These are phyloP conservation scores for Rhodosorus marinus DNA, from an alignment of 23 red algal species.

Conservation along the genomic window DNA sequence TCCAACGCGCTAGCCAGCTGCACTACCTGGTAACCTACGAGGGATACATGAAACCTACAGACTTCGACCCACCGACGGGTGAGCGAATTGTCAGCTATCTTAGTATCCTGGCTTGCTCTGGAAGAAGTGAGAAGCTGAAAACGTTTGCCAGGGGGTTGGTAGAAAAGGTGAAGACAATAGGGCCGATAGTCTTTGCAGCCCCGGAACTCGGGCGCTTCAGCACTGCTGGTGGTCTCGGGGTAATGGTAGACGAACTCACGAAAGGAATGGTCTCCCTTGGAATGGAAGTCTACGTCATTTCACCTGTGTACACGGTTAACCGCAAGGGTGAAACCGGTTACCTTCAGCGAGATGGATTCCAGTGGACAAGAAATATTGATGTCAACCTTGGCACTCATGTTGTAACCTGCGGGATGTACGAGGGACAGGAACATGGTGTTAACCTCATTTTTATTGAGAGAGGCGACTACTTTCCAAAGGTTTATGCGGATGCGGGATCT, in stretches of 20 bases:
- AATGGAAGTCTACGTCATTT: constrained; percentile 90
- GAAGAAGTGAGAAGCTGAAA: constrained; percentile 15
- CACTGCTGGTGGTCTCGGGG: constrained; percentile 90
- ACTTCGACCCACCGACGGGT: constrained; percentile 59
- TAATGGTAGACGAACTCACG: constrained; percentile 95
- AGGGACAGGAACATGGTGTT: constrained; percentile 77
- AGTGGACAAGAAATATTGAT: constrained; percentile 77
- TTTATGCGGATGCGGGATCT: constrained; percentile 79
- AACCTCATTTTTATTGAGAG: constrained; percentile 88
- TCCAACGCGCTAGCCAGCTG: constrained; percentile 57
- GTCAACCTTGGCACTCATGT: constrained; percentile 77
- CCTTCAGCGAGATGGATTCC: constrained; percentile 56
- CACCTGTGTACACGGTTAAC: constrained; percentile 93
- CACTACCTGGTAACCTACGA: constrained; percentile 50
- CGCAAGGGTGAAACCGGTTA: constrained; percentile 75
- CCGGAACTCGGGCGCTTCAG: constrained; percentile 91
- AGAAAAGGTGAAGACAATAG: constrained; percentile 42
- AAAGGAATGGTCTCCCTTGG: constrained; percentile 87
- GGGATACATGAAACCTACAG: constrained; percentile 35
- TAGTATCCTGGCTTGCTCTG: constrained; percentile 41
- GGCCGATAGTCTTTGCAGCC: constrained; percentile 77
- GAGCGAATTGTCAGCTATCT: constrained; percentile 81
- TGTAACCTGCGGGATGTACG: constrained; percentile 62
- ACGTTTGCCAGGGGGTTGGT: constrained; percentile 22
- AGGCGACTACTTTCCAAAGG: constrained; percentile 71